A percentile compares a stretch with the other conserved stretches of the same genome.
Evolutionary conservation across 73 alveolate species (phyloP).

Genomic region (Stentor roeselii): DNA sequence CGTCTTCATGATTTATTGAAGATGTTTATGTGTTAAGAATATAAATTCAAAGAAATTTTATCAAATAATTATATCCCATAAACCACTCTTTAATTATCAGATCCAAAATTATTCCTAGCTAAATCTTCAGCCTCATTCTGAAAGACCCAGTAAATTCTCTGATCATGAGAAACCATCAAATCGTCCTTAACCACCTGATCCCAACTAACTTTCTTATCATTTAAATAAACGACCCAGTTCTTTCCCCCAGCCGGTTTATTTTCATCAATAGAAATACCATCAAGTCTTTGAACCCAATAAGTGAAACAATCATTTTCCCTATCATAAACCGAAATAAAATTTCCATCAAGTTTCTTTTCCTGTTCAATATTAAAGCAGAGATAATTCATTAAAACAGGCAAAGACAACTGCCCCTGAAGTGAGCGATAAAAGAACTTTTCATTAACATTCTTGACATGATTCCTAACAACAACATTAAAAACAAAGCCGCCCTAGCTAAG

Average conservation of each 20-base stretch:
- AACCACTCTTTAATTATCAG: too few relatives aligned
- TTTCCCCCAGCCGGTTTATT: slow-evolving; percentile 33
- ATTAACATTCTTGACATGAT: neutral
- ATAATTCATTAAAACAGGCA: neutral
- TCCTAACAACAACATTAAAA: neutral
- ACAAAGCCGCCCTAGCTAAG: neutral
- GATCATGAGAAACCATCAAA: neutral
- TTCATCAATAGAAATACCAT: slow-evolving; percentile 31
- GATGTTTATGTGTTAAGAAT: too few relatives aligned
- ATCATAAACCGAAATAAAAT: slow-evolving; percentile 34
- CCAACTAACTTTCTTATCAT: slow-evolving; percentile 27
- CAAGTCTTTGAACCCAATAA: slow-evolving; percentile 35
- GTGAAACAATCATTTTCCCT: slow-evolving; percentile 25
- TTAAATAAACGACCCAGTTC: slow-evolving; percentile 35
- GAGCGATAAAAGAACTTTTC: neutral
- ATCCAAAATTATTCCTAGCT: too few relatives aligned
- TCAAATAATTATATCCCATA: too few relatives aligned
- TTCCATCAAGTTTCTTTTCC: slow-evolving; percentile 28
- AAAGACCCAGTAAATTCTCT: neutral
- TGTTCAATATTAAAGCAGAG: neutral
- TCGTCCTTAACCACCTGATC: neutral
- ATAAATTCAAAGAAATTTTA: too few relatives aligned
- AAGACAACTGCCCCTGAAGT: neutral
- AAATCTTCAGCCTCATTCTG: too few relatives aligned
- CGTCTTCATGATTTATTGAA: too few relatives aligned